phyloP scores from a whole-genome alignment of 2,329 filamentous ascomycete genomes.

The Fusarium sp. region DNA sequence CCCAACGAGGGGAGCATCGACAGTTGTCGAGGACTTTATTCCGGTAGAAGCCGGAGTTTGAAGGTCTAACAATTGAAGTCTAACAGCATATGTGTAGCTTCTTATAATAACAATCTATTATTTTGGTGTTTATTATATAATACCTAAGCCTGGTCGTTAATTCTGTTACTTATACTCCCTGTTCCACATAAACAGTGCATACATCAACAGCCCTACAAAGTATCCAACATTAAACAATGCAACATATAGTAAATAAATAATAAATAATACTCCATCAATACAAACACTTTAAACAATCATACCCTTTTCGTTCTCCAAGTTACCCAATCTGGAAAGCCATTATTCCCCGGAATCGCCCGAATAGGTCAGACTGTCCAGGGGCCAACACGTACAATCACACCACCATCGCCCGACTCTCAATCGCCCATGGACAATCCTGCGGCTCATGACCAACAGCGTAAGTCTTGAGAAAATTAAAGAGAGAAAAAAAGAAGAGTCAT shows the following conservation, averaged over 20 bases:
- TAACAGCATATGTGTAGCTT: too few relatives aligned
- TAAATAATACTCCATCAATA: not conserved
- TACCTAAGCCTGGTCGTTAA: not conserved
- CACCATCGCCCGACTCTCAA: slow-evolving; percentile 42
- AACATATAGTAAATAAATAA: not conserved
- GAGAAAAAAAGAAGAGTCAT: not conserved
- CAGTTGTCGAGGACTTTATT: slow-evolving; percentile 10
- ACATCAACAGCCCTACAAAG: not conserved
- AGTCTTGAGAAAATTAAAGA: not conserved
- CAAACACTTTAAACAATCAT: not conserved
- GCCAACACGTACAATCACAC: slow-evolving; percentile 36
- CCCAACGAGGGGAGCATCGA: slow-evolving; percentile 35
- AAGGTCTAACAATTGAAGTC: not conserved
- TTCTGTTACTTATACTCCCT: not conserved
- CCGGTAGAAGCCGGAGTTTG: slow-evolving; percentile 32
- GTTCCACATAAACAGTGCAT: slow-evolving; percentile 11
- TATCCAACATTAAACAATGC: not conserved
- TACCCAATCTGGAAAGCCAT: slow-evolving; percentile 14
- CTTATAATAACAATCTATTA: too few relatives aligned
- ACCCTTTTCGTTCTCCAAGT: slow-evolving; percentile 8
- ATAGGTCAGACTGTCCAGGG: slow-evolving; percentile 42
- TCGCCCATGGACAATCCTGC: slow-evolving; percentile 28
- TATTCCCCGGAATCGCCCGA: slow-evolving; percentile 41
- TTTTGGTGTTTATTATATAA: not conserved
- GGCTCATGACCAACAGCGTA: slow-evolving; percentile 17